Percentiles rank a stretch among this genome's conserved stretches.
Conservation (phyloP, 2,329 filamentous ascomycete genomes). For the Fusarium mangiferae region DNA sequence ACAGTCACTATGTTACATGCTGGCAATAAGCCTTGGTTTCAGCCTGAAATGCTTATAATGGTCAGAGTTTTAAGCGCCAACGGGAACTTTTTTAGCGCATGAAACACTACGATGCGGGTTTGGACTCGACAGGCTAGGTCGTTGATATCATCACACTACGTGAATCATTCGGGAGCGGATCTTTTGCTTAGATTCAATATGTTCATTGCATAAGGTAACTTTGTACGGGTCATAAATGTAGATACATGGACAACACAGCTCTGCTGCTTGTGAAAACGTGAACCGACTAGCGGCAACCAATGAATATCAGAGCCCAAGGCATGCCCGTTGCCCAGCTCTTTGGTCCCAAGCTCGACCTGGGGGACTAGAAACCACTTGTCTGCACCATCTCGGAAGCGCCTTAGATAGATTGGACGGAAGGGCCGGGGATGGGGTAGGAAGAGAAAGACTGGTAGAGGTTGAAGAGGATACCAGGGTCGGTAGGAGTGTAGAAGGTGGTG, state of each 20-base stretch:
- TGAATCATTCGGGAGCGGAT: not conserved
- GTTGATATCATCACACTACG: not conserved
- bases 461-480: slow-evolving; percentile 50
- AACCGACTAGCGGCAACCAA: slow-evolving; percentile 27
- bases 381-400: not conserved
- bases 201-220: not conserved
- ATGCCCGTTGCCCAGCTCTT: slow-evolving; percentile 2
- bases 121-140: not conserved
- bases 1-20: not conserved
- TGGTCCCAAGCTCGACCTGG: not conserved
- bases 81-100: not conserved
- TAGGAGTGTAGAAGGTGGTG: slow-evolving; percentile 50
- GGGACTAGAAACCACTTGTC: slow-evolving; percentile 6
- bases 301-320: slow-evolving; percentile 1
- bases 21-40: not conserved
- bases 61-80: not conserved
- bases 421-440: slow-evolving; percentile 49
- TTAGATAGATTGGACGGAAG: slow-evolving; percentile 31
- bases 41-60: not conserved
- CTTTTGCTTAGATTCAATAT: not conserved
- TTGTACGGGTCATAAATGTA: slow-evolving; percentile 24
- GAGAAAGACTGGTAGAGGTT: slow-evolving; percentile 47
- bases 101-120: not conserved
- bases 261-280: slow-evolving; percentile 15
- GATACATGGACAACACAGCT: slow-evolving; percentile 29